A percentile compares a stretch with the other conserved stretches of the same genome.
Evolutionary conservation across 2,329 filamentous ascomycete species (phyloP).

Genomic region (Shiraia bambusicola): DNA sequence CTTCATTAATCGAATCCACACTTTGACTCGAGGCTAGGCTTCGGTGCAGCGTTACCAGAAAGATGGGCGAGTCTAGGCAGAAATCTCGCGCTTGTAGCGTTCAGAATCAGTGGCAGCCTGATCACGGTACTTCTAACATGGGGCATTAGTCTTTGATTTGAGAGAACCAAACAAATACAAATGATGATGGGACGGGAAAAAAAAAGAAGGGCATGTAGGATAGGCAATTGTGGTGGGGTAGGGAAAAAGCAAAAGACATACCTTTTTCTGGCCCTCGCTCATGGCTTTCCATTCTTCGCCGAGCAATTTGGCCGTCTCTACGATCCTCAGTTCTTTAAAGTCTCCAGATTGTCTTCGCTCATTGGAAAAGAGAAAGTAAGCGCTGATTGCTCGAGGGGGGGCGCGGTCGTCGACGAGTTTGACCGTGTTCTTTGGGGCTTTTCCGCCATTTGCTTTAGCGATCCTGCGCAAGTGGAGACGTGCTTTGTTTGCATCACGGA

Average conservation of each 20-base stretch:
- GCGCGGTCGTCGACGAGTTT: slow-evolving; percentile 57
- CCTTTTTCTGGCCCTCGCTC: slow-evolving; percentile 51
- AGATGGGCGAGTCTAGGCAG: too few species aligned
- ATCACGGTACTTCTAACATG: too few species aligned
- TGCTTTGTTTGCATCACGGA: slow-evolving; percentile 61
- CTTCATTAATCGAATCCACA: too few species aligned
- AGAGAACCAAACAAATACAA: too few species aligned
- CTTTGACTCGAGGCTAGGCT: too few species aligned
- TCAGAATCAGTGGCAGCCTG: too few species aligned
- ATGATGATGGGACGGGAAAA: too few species aligned
- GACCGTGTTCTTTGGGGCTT: slow-evolving; percentile 6
- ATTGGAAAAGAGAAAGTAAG: slow-evolving; percentile 49
- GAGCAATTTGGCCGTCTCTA: slow-evolving; percentile 48
- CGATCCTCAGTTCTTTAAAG: slow-evolving; percentile 48
- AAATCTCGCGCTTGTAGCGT: too few species aligned
- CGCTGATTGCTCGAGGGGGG: slow-evolving; percentile 46
- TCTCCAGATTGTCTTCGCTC: slow-evolving; percentile 54
- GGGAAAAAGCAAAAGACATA: slow-evolving; percentile 21
- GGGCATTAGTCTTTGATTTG: too few species aligned
- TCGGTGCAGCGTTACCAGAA: too few species aligned
- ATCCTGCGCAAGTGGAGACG: slow-evolving; percentile 45
- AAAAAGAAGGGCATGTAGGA: too few species aligned
- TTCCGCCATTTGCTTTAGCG: slow-evolving; percentile 8
- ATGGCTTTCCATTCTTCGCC: slow-evolving; percentile 53
- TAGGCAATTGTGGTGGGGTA: too few species aligned